These are phyloP conservation scores for Coemansia sp. DNA, from an alignment of 192 early-diverging fungal species.

Conservation along the genomic window DNA sequence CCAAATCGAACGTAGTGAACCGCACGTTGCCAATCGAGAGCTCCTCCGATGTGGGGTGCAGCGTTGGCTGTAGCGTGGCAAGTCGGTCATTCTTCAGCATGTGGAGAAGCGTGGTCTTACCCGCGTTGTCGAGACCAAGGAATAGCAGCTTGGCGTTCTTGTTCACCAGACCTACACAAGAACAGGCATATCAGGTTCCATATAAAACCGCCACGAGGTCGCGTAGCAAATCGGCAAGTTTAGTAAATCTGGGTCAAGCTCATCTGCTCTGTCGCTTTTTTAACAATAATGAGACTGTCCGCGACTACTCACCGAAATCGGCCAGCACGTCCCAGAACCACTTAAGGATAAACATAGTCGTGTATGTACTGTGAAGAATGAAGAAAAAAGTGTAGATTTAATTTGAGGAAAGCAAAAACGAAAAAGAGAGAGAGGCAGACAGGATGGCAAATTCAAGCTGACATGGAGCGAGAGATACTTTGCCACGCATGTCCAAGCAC, in stretches of 20 bases:
- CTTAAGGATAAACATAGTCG: slow-evolving; percentile 89
- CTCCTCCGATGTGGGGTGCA: slow-evolving; percentile 97
- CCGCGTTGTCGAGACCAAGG: slow-evolving; percentile 96
- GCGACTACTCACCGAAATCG: slow-evolving; percentile 74
- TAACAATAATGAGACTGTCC: neutral
- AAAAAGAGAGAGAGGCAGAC: neutral
- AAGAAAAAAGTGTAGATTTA: neutral
- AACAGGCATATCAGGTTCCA: neutral
- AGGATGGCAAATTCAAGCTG: neutral
- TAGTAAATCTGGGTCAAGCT: neutral
- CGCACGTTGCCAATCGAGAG: slow-evolving; percentile 94
- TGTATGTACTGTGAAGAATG: neutral
- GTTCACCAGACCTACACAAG: slow-evolving; percentile 83
- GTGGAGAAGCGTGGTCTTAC: slow-evolving; percentile 98
- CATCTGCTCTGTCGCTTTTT: neutral
- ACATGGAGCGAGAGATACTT: neutral
- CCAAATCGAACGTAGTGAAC: slow-evolving; percentile 98
- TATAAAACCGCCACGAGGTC: neutral
- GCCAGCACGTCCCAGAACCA: slow-evolving; percentile 97
- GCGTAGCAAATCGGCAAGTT: neutral
- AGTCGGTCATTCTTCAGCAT: slow-evolving; percentile 99
- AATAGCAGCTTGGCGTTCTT: slow-evolving; percentile 99
- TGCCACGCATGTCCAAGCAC: neutral
- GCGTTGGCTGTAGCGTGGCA: slow-evolving; percentile 89
- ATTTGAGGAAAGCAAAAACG: neutral